Evolutionary conservation across 768 basidiomycete genomes (phyloP), one percentile per base, ranked within the genome.

Genomic region (Psilocybe cyanescens): DNA sequence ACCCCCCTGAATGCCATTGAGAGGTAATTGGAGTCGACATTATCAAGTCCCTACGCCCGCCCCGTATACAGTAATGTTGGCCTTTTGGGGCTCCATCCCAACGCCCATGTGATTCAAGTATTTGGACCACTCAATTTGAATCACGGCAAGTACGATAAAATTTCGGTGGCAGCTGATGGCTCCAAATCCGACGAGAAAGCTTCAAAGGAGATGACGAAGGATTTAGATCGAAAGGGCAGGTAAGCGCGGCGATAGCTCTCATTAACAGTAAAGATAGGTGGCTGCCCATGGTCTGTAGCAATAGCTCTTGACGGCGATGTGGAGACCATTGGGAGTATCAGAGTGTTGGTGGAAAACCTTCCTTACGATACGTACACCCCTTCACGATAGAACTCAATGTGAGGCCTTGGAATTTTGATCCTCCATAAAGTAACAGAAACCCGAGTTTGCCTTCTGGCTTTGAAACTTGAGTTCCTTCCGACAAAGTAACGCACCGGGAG

Each of bases 351-450:
- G 7, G 33, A 6, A n/a, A 17, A 9, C 16, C n/a, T 17, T 12
- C 31, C 33, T 30, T 33, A 14, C 51, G 16, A 53, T 53, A 53
- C 51, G 51, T 53, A 53, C 51, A 53, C 33, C 11, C 2, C 33
- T 33, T 37, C 51, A 53, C 29, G 17, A 37, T 37, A 29, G 16
- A 37, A 19, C 51, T 39, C 51, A 17, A 17, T 35, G 51, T 33
- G 16, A 30, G 29, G 29, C 12, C 16, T 53, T 53, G 51, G 35
- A 7, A 51, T 14, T 30, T 31, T 51, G 50, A 51, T 51, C 50
- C 50, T 51, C 51, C 51, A 53, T 53, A 55, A 61, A 61, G 60
- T 51, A 61, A 57, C 50, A 52, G 55, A 50, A 57, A 39, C 31
- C 24, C 49, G 54, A 39, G 29, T 60, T 39, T 55, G 35, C 33